A percentile compares a stretch with the other conserved stretches of the same genome.
These are phyloP conservation scores for Fusarium pseudograminearum DNA, from an alignment of 2,329 filamentous ascomycete genomes.

Conservation along the genomic window DNA sequence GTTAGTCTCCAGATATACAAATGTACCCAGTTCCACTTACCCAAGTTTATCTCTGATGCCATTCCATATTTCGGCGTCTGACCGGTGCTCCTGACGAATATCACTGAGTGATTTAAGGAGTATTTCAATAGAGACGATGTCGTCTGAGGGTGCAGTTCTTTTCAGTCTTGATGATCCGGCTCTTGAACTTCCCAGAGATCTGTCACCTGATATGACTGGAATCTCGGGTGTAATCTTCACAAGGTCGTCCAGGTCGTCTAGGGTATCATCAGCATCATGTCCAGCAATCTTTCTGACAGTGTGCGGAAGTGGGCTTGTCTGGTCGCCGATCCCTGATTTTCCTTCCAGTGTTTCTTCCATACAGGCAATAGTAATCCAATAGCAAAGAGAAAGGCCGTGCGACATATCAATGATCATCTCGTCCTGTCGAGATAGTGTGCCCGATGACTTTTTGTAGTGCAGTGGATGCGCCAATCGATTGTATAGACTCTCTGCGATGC, in stretches of 20 bases:
- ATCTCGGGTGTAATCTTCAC: background rate
- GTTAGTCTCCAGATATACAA: too few relatives aligned
- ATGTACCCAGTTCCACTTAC: background rate
- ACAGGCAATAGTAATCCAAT: background rate
- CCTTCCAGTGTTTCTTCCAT: background rate
- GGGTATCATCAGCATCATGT: accelerated
- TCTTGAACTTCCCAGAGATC: accelerated
- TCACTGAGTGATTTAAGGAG: background rate
- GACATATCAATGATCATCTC: background rate
- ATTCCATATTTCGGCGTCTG: background rate
- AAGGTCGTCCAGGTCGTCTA: background rate
- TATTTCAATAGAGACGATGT: background rate
- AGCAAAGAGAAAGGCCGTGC: background rate
- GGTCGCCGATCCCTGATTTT: accelerated
- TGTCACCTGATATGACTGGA: background rate
- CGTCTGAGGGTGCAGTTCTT: background rate
- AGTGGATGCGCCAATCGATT: background rate
- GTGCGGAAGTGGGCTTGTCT: accelerated
- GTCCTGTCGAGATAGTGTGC: background rate
- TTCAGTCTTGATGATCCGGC: accelerated
- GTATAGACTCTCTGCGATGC: background rate
- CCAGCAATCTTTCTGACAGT: background rate
- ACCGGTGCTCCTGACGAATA: background rate
- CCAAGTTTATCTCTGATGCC: background rate
- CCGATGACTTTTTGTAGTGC: background rate